phyloP scores from a whole-genome alignment of 108 stramenopile genomes.

The Stephanodiscus triporus region DNA sequence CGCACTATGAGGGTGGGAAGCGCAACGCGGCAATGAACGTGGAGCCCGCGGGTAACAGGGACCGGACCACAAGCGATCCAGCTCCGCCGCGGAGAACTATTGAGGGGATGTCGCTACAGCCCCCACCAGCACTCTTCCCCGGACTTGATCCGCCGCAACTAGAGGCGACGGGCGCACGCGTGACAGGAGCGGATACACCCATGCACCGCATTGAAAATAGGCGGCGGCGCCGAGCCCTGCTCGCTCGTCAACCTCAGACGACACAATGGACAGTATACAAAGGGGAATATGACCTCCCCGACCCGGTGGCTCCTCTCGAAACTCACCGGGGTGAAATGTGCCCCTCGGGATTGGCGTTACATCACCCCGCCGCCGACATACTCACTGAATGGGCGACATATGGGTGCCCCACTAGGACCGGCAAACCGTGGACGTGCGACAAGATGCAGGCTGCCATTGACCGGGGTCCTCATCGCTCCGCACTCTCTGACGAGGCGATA shows the following conservation, averaged over 20 bases:
- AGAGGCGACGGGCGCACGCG: background rate
- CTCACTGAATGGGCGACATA: constrained; percentile 5
- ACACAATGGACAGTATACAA: background rate
- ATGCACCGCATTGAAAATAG: background rate
- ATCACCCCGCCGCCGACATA: constrained; percentile 5
- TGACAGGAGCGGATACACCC: background rate
- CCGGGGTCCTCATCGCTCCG: constrained; percentile 13
- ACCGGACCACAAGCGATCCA: too few species aligned
- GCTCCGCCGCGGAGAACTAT: too few species aligned
- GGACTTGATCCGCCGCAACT: background rate
- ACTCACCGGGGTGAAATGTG: background rate
- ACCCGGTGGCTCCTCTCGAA: background rate
- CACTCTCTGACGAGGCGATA: constrained; percentile 2
- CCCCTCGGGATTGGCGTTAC: background rate
- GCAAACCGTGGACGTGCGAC: constrained; percentile 6
- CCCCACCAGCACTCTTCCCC: background rate
- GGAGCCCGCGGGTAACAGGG: too few species aligned
- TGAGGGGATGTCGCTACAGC: background rate
- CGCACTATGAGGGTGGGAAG: too few species aligned
- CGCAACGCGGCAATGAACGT: too few species aligned
- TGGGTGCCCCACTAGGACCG: background rate
- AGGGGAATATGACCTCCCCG: constrained; percentile 9
- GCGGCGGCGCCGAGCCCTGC: background rate
- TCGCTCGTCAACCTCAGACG: background rate
- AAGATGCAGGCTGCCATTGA: constrained; percentile 7